These are phyloP conservation scores for Lactarius sp. DNA, from an alignment of 768 basidiomycete genomes.

Conservation along the genomic window DNA sequence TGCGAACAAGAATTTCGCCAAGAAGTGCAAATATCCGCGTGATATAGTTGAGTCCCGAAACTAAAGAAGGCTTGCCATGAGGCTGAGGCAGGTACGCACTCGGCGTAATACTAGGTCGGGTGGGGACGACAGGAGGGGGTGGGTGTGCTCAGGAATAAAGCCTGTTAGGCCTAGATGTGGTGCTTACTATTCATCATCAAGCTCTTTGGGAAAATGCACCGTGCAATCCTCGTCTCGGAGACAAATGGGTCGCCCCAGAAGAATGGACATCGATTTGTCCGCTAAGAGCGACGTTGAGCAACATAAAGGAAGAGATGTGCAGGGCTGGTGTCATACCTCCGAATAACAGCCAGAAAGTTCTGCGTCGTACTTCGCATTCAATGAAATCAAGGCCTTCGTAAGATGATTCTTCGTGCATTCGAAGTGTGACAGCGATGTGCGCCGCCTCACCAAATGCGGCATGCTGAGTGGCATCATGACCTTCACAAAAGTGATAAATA, in stretches of 20 bases:
- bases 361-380: conserved; percentile 80
- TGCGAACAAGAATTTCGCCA: conserved; percentile 82
- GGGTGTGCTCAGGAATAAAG: conserved; percentile 17
- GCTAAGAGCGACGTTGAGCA: conserved; percentile 40
- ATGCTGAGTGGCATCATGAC: conserved; percentile 82
- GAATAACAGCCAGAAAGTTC: conserved; percentile 87
- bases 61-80: conserved; percentile 76
- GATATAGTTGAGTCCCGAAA: conserved; percentile 83
- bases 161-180: conserved; percentile 23
- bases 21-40: conserved; percentile 82
- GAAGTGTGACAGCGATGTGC: conserved; percentile 74
- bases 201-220: conserved; percentile 79
- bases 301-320: conserved; percentile 7
- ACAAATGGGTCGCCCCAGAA: conserved; percentile 79
- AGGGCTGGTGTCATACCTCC: conserved; percentile 51
- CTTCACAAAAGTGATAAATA: conserved; percentile 85
- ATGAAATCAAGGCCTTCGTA: conserved; percentile 82
- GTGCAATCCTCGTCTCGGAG: conserved; percentile 89
- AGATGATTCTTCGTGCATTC: conserved; percentile 82
- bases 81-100: conserved; percentile 82
- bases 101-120: conserved; percentile 62
- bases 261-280: conserved; percentile 86
- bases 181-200: conserved; percentile 86
- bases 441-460: conserved; percentile 85
- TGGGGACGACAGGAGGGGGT: conserved; percentile 2